A percentile compares a stretch with the other conserved stretches of the same genome.
Conservation (phyloP, 2,329 filamentous ascomycete genomes). For the Paramyrothecium roridum region DNA sequence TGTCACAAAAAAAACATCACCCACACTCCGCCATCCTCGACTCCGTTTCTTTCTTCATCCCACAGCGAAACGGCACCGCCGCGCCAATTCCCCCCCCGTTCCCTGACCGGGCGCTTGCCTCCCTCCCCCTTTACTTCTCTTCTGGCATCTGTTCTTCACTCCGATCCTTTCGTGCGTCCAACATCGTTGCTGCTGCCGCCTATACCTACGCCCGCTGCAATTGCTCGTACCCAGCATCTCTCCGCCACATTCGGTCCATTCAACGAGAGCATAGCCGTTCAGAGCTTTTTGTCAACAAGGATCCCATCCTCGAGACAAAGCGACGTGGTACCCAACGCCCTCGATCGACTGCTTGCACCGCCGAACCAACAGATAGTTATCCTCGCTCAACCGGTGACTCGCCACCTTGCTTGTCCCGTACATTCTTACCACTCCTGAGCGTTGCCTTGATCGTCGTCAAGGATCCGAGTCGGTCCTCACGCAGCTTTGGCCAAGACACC, state of each 20-base stretch:
- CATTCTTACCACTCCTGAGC: neutral
- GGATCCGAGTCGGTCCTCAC: neutral
- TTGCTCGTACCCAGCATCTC: constrained; percentile 4
- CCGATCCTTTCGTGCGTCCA: constrained; percentile 17
- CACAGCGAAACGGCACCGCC: constrained; percentile 38
- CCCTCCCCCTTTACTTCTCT: constrained; percentile 28
- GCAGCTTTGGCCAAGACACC: neutral
- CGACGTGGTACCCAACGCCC: neutral
- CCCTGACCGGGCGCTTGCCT: constrained; percentile 35
- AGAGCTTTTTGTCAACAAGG: neutral
- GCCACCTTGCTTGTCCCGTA: neutral
- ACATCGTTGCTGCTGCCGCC: constrained; percentile 10
- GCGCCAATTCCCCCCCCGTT: constrained; percentile 34
- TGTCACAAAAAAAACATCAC: constrained; percentile 21
- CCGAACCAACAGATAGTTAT: neutral
- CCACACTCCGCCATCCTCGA: constrained; percentile 12
- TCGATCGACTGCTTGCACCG: neutral
- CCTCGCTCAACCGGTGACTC: neutral
- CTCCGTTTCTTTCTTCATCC: constrained; percentile 20
- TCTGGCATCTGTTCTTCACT: constrained; percentile 31
- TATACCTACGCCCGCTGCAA: constrained; percentile 15
- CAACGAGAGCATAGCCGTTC: neutral
- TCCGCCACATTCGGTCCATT: constrained; percentile 6
- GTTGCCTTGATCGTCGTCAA: neutral
- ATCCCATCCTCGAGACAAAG: neutral